These are phyloP conservation scores for Ganoderma multipileum DNA, from an alignment of 1,284 basidiomycete species.

Conservation along the genomic window DNA sequence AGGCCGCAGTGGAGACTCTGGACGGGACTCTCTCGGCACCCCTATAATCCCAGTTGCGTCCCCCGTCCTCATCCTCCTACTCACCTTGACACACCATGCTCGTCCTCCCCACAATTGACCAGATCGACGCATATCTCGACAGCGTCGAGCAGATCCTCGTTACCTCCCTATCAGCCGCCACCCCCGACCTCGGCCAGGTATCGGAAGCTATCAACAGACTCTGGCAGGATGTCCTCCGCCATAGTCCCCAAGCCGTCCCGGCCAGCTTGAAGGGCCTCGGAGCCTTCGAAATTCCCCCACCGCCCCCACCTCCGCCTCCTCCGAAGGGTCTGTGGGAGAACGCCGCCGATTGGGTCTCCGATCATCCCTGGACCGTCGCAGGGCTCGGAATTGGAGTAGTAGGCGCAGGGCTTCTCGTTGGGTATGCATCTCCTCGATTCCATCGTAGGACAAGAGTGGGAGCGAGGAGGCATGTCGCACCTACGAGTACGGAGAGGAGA, in stretches of 20 bases:
- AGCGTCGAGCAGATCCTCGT: conserved; percentile 70
- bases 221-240: conserved; percentile 80
- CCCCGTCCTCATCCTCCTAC: conserved; percentile 6
- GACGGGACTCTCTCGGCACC: conserved; percentile 4
- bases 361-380: conserved; percentile 65
- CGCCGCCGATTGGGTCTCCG: conserved; percentile 57
- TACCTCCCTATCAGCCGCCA: conserved; percentile 61
- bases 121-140: conserved; percentile 74
- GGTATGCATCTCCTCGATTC: conserved; percentile 49
- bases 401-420: conserved; percentile 64
- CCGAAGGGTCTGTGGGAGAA: conserved; percentile 53
- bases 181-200: conserved; percentile 66
- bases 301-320: conserved; percentile 60
- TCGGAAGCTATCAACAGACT: conserved; percentile 71
- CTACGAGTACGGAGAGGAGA: conserved; percentile 53
- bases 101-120: conserved; percentile 56
- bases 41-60: conserved; percentile 7
- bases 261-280: conserved; percentile 65
- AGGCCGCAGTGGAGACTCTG: conserved; percentile 4
- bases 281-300: conserved; percentile 70
- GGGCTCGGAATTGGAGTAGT: conserved; percentile 60
- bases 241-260: conserved; percentile 71
- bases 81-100: conserved; percentile 27
- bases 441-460: conserved; percentile 28
- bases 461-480: conserved; percentile 43